Conservation (phyloP, 169 alveolate genomes). For the Plasmodium vinckei region DNA sequence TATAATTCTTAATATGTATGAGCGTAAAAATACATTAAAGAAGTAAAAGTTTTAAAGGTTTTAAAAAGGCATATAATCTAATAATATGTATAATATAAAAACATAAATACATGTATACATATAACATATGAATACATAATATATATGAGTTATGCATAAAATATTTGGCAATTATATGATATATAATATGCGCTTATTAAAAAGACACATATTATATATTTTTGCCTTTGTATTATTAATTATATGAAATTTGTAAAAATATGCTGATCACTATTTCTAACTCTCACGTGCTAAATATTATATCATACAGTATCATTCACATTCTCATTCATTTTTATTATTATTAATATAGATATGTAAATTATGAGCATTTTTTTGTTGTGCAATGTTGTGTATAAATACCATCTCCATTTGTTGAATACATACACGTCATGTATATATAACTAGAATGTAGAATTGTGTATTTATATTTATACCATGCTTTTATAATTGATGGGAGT, state of each 20-base stretch:
- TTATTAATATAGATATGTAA: no score
- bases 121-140: conserved; percentile 8
- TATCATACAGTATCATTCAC: no score
- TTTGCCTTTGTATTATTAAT: no score
- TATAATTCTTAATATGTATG: conserved; percentile 14
- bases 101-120: not conserved
- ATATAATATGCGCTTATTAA: conserved; percentile 4
- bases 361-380: no score
- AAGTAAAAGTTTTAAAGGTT: not conserved
- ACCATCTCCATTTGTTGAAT: not conserved
- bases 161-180: conserved; percentile 11
- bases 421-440: not conserved
- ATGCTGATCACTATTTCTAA: not conserved
- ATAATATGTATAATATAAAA: not conserved
- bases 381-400: no score
- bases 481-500: no score
- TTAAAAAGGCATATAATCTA: not conserved
- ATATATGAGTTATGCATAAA: conserved; percentile 8
- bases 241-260: no score
- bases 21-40: not conserved
- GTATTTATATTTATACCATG: no score
- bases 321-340: no score
- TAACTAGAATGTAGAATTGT: not conserved
- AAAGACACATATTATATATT: conserved; percentile 1
- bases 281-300: no score